Conservation (phyloP, 208 protist species). For the Acanthamoeba culbertsoni region DNA sequence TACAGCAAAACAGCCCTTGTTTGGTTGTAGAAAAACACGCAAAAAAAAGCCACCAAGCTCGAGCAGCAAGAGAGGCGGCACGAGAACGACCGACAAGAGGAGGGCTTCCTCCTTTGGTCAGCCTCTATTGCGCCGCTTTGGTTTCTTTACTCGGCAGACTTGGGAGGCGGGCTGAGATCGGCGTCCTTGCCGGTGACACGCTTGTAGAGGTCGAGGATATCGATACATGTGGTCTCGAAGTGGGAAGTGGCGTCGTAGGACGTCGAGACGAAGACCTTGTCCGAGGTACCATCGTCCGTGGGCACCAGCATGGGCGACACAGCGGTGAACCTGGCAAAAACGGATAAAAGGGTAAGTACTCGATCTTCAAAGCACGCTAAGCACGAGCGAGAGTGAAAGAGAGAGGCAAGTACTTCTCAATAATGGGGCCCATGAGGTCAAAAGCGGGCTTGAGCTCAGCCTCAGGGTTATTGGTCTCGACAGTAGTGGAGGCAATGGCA, state of each 20-base stretch:
- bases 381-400: neutral
- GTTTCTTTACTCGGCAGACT: neutral
- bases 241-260: slow-evolving; percentile 91
- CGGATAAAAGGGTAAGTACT: neutral
- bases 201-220: slow-evolving; percentile 96
- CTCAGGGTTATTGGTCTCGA: slow-evolving; percentile 95
- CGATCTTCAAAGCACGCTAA: neutral
- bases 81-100: neutral
- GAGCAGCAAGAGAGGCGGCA: neutral
- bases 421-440: slow-evolving; percentile 91
- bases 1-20: neutral
- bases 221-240: slow-evolving; percentile 97
- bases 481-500: slow-evolving; percentile 95
- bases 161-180: slow-evolving; percentile 26
- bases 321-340: slow-evolving; percentile 87
- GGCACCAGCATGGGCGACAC: slow-evolving; percentile 92
- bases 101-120: no score
- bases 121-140: no score
- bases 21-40: neutral
- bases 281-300: slow-evolving; percentile 87
- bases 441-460: slow-evolving; percentile 92
- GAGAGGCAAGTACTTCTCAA: slow-evolving; percentile 68
- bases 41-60: neutral
- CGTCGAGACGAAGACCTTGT: slow-evolving; percentile 91
- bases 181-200: slow-evolving; percentile 60